Base-by-base conservation (phyloP, 2,329 filamentous ascomycete species). In the Camillea tinctor region DNA sequence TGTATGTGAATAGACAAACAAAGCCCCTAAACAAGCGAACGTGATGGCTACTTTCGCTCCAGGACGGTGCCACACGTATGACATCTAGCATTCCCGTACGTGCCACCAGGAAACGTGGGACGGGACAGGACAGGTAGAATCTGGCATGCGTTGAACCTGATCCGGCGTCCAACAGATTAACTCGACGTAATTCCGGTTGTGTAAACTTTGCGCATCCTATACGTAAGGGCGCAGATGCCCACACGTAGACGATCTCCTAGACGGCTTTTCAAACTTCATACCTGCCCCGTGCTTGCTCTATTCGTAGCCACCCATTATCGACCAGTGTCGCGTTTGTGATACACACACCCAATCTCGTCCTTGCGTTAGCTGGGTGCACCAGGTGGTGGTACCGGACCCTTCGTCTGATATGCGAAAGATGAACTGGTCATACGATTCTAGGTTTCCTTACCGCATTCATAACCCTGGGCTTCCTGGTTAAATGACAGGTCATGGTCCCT, bases 31-130 rank as follows among this genome's bases (percentile, higher is more conserved):
- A 40, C 50, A 52, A 22, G 50, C 50, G 48, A 15, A 13, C 8
- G 17, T 48, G 15, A 52, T 6, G 48, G 52, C 51, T 54, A 54
- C 50, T 60, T 30, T 62, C 52, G 59, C 58, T 60, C 60, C 58
- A 56, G 60, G 60, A 66, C 61, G 60, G 59, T 23, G 60, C 63
- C 60, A 57, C 59, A 59, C 55, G 57, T 56, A 61, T 64, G 60
- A 51, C 24, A 53, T 53, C 9, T 17, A 53, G 11, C 23, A 30
- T 19, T 64, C 57, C 56, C 58, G 64, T 58, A 52, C 58, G 26
- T 53, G 53, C 60, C 59, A 60, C 51, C 58, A 61, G 60, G 63
- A 50, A 63, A 66, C 64, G 62, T 64, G 57, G 59, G 59, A 64
- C 64, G 55, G 61, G 52, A 44, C 24, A 50, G 61, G 57, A 55